These are phyloP conservation scores for Macroventuria anomochaeta DNA, from an alignment of 2,329 filamentous ascomycete species.

Conservation along the genomic window DNA sequence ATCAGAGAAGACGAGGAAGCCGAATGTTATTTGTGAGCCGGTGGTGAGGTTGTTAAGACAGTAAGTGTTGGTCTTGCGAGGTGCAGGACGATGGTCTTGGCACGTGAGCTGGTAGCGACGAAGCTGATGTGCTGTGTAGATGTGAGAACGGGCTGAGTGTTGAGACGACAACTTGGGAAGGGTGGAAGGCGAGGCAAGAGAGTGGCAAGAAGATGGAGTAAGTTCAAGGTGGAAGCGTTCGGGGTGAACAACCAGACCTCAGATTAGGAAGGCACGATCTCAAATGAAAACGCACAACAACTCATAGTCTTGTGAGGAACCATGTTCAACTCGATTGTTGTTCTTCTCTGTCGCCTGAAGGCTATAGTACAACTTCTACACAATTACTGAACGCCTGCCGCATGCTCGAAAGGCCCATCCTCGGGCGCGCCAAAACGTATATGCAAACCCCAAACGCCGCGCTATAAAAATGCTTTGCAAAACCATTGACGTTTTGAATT, in stretches of 20 bases:
- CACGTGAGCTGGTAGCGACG: slow-evolving; percentile 6
- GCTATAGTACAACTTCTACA: slow-evolving; percentile 30
- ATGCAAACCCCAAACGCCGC: slow-evolving; percentile 49
- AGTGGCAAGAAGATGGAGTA: slow-evolving; percentile 15
- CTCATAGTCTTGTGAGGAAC: not conserved
- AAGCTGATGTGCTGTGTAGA: slow-evolving; percentile 34
- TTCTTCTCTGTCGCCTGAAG: slow-evolving; percentile 4
- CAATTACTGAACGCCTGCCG: slow-evolving; percentile 25
- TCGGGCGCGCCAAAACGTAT: slow-evolving; percentile 20
- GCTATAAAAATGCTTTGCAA: slow-evolving; percentile 44
- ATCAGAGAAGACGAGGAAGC: slow-evolving; percentile 44
- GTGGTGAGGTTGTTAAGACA: slow-evolving; percentile 64
- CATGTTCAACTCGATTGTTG: slow-evolving; percentile 1
- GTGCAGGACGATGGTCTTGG: slow-evolving; percentile 22
- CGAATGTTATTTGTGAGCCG: slow-evolving; percentile 61
- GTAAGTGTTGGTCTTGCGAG: slow-evolving; percentile 52
- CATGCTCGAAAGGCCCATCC: slow-evolving; percentile 28
- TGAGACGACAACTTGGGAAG: slow-evolving; percentile 69
- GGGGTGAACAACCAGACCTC: not conserved
- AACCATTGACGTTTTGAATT: slow-evolving; percentile 1
- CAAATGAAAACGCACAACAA: not conserved
- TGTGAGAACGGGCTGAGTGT: slow-evolving; percentile 63
- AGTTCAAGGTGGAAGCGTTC: not conserved
- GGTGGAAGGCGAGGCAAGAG: slow-evolving; percentile 45
- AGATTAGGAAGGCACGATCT: not conserved